Percentiles rank a stretch among this genome's conserved stretches.
Conservation (phyloP, 139 green algal genomes). For the Coelastrella sp. region DNA sequence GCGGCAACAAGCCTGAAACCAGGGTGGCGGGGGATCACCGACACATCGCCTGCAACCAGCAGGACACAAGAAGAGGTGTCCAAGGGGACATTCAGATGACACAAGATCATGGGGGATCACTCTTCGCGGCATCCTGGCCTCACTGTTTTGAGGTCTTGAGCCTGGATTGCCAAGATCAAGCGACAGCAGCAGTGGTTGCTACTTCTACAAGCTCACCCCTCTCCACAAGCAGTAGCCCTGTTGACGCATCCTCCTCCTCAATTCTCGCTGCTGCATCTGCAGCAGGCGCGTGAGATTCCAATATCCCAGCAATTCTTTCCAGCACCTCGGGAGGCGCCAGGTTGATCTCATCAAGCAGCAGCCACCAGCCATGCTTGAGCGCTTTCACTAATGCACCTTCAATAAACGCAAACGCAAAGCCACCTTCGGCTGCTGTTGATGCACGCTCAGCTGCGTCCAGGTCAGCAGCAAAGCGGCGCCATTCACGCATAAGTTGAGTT, state of each 20-base stretch:
- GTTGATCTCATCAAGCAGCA: conserved; percentile 98
- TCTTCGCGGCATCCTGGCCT: too few relatives aligned
- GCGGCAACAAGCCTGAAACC: conserved; percentile 94
- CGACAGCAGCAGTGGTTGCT: conserved; percentile 30
- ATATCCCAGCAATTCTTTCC: conserved; percentile 87
- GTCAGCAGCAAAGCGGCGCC: conserved; percentile 77
- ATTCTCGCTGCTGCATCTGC: conserved; percentile 57
- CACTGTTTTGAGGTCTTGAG: neutral
- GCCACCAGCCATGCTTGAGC: conserved; percentile 92
- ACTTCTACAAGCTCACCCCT: conserved; percentile 57
- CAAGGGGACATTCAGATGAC: neutral
- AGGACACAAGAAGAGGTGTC: neutral
- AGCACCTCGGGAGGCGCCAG: conserved; percentile 90
- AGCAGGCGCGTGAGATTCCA: conserved; percentile 73
- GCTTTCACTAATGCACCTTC: conserved; percentile 94
- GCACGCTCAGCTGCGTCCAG: conserved; percentile 79
- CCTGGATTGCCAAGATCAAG: neutral
- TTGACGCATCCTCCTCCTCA: neutral
- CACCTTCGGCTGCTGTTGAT: conserved; percentile 74
- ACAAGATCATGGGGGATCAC: neutral
- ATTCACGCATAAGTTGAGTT: conserved; percentile 56
- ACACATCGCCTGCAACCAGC: conserved; percentile 21
- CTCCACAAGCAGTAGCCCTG: conserved; percentile 77
- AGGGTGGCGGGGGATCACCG: conserved; percentile 81
- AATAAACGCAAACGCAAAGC: conserved; percentile 95